Evolutionary conservation across 148 eudicot genomes (phyloP).

Genomic region (Beta vulgaris): DNA sequence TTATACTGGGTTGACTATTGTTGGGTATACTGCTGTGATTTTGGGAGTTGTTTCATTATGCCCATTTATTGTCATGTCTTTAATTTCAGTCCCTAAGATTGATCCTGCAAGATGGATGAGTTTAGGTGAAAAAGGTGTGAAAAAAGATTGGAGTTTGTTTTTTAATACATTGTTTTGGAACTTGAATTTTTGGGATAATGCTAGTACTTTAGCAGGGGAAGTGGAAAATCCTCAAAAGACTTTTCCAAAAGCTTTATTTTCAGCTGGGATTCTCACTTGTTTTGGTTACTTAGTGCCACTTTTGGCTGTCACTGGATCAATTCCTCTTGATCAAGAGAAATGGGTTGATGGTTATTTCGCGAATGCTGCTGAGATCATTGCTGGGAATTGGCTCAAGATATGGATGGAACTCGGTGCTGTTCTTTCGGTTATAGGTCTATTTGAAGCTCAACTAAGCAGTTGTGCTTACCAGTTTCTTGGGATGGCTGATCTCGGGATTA

Average conservation of each 20-base stretch:
- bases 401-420: slow-evolving; percentile 41
- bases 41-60: slow-evolving; percentile 31
- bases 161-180: slow-evolving; percentile 46
- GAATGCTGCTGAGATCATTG: slow-evolving; percentile 33
- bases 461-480: slow-evolving; percentile 42
- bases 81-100: slow-evolving; percentile 31
- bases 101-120: slow-evolving; percentile 35
- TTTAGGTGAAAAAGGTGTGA: slow-evolving; percentile 28
- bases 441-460: slow-evolving; percentile 46
- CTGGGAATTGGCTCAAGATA: slow-evolving; percentile 36
- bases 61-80: slow-evolving; percentile 33
- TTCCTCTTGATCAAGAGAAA: slow-evolving; percentile 29
- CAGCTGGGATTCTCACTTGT: slow-evolving; percentile 41
- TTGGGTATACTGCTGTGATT: slow-evolving; percentile 37
- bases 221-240: slow-evolving; percentile 41
- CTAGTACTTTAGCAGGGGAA: slow-evolving; percentile 40
- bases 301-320: slow-evolving; percentile 36
- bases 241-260: slow-evolving; percentile 37
- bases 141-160: slow-evolving; percentile 37
- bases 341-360: slow-evolving; percentile 47
- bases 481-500: slow-evolving; percentile 39
- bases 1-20: slow-evolving; percentile 37
- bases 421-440: slow-evolving; percentile 29
- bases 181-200: slow-evolving; percentile 45
- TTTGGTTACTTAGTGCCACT: slow-evolving; percentile 39